These are phyloP conservation scores for Phytopythium chamaehyphon DNA, from an alignment of 352 stramenopile species.

Conservation along the genomic window DNA sequence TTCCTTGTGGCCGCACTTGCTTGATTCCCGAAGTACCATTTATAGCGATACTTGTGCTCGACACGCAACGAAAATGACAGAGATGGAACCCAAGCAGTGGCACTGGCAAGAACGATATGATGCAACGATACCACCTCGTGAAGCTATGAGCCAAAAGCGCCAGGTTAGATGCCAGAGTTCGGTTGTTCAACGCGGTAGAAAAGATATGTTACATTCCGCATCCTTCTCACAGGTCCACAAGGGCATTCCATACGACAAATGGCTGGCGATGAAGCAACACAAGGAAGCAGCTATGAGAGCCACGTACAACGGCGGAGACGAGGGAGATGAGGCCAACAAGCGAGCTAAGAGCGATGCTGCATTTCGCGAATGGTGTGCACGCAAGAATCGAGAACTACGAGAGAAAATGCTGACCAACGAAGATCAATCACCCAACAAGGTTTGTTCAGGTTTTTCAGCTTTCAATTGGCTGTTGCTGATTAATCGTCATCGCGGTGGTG, in stretches of 20 bases:
- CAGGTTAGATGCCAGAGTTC: conserved; percentile 20
- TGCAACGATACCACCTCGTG: conserved; percentile 21
- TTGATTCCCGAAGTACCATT: no score
- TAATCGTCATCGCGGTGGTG: neutral
- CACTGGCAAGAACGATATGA: conserved; percentile 69
- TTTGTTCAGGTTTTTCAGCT: no score
- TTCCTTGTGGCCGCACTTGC: no score
- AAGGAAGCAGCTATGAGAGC: neutral
- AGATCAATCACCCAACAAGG: neutral
- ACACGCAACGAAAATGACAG: conserved; percentile 1
- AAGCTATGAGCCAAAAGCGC: conserved; percentile 38
- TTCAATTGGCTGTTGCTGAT: neutral
- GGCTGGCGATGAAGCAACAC: conserved; percentile 39
- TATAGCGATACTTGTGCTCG: neutral
- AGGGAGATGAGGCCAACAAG: conserved; percentile 12
- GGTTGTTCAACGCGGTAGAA: neutral
- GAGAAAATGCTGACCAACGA: conserved; percentile 6
- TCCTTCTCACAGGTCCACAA: conserved; percentile 32
- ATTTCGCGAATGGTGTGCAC: conserved; percentile 35
- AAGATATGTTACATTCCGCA: no score
- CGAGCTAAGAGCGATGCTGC: conserved; percentile 19
- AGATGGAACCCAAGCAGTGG: conserved; percentile 20
- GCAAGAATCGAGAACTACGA: conserved; percentile 22
- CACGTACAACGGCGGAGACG: neutral
- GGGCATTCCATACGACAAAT: conserved; percentile 35